Percentiles rank a stretch among this genome's conserved stretches.
These are phyloP conservation scores for Xerocomus brunneocitrinus DNA, from an alignment of 768 basidiomycete genomes.

Conservation along the genomic window DNA sequence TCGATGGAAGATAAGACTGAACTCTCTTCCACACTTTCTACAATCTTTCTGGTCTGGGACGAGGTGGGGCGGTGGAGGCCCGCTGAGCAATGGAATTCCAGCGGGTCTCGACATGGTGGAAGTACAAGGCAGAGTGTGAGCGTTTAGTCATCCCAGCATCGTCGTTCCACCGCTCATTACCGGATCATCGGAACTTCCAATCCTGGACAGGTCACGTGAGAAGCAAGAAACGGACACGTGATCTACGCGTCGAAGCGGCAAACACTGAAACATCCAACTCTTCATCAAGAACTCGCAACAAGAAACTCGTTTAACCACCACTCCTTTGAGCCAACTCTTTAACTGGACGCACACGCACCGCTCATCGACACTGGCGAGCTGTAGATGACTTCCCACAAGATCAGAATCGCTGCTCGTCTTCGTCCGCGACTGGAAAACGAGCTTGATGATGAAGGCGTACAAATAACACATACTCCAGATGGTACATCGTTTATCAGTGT, in stretches of 20 bases:
- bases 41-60: slow-evolving; percentile 38
- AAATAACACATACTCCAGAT: slow-evolving; percentile 43
- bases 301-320: not conserved
- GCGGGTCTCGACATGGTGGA: slow-evolving; percentile 18
- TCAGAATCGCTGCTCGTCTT: slow-evolving; percentile 70
- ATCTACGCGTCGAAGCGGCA: slow-evolving; percentile 25
- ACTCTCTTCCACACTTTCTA: slow-evolving; percentile 72
- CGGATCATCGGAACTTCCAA: slow-evolving; percentile 17
- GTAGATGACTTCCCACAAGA: slow-evolving; percentile 39
- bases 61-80: slow-evolving; percentile 45
- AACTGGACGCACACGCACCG: not conserved
- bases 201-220: not conserved
- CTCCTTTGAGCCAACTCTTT: not conserved
- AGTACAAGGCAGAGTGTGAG: not conserved
- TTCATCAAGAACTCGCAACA: not conserved
- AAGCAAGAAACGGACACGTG: slow-evolving; percentile 19
- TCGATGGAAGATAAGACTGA: slow-evolving; percentile 60
- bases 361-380: not conserved
- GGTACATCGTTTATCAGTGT: slow-evolving; percentile 54
- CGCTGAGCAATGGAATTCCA: slow-evolving; percentile 72
- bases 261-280: slow-evolving; percentile 7
- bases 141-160: not conserved
- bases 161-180: not conserved
- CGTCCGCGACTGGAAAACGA: slow-evolving; percentile 62
- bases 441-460: slow-evolving; percentile 56